Evolutionary conservation across 2,329 filamentous ascomycete species (phyloP).

Genomic region (Tolypocladium inflatum): DNA sequence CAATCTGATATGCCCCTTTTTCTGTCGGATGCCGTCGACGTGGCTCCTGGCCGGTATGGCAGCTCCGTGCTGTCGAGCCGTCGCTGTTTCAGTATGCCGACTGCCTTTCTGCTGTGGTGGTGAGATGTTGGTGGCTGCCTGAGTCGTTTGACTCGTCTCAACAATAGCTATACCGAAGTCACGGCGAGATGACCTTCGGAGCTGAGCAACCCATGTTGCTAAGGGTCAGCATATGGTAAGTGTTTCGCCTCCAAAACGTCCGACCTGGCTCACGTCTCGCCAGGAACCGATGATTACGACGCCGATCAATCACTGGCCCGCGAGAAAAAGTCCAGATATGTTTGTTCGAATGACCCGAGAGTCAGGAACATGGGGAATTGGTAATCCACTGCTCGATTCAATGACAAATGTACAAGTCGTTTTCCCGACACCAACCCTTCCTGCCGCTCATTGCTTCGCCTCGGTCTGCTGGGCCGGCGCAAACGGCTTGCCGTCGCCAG

Average conservation of each 20-base stretch:
- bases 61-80: not conserved
- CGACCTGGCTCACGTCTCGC: not conserved
- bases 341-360: no score
- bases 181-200: not conserved
- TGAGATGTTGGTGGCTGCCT: not conserved
- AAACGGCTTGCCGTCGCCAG: constrained; percentile 34
- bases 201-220: not conserved
- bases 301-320: not conserved
- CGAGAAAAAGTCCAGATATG: not conserved
- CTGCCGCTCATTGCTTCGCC: constrained; percentile 21
- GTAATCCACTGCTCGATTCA: constrained; percentile 13
- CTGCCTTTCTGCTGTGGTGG: not conserved
- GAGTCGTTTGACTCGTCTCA: not conserved
- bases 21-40: not conserved
- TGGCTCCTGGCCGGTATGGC: not conserved
- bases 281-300: not conserved
- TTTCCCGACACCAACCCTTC: not conserved
- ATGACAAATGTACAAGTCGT: constrained; percentile 19
- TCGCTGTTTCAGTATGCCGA: not conserved
- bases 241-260: not conserved
- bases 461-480: constrained; percentile 19
- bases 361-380: not conserved
- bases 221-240: not conserved
- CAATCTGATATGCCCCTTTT: no score
- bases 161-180: not conserved